Percentiles rank a stretch among this genome's conserved stretches.
These are phyloP conservation scores for Daedaleopsis sinensis DNA, from an alignment of 768 basidiomycete genomes.

Conservation along the genomic window DNA sequence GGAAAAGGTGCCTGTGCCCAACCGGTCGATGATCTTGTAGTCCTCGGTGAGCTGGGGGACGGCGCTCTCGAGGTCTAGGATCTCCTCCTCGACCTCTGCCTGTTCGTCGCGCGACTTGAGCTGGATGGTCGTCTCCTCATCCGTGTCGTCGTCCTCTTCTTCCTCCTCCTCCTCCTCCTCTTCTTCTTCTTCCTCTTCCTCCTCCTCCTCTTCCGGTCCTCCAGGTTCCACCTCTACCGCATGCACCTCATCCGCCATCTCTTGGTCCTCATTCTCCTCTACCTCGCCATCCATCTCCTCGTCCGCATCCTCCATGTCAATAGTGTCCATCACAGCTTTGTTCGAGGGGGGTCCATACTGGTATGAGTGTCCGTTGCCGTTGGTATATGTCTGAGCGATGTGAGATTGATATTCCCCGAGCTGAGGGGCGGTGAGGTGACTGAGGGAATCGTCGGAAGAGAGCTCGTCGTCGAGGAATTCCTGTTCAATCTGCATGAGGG, in stretches of 20 bases:
- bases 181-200: slow-evolving; percentile 34
- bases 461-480: slow-evolving; percentile 31
- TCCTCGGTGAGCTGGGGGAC: slow-evolving; percentile 67
- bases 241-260: slow-evolving; percentile 29
- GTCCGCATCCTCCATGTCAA: not conserved
- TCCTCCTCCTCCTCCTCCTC: slow-evolving; percentile 28
- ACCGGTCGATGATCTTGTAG: slow-evolving; percentile 84
- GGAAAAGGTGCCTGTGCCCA: slow-evolving; percentile 98
- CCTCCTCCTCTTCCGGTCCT: slow-evolving; percentile 30
- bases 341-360: slow-evolving; percentile 4
- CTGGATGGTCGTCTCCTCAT: slow-evolving; percentile 64
- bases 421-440: slow-evolving; percentile 41
- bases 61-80: slow-evolving; percentile 63
- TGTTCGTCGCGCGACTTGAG: slow-evolving; percentile 68
- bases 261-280: slow-evolving; percentile 22
- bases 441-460: slow-evolving; percentile 57
- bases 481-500: slow-evolving; percentile 39
- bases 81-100: slow-evolving; percentile 76
- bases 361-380: slow-evolving; percentile 8
- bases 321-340: not conserved
- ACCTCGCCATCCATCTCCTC: not conserved
- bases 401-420: slow-evolving; percentile 54
- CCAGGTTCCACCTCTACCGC: slow-evolving; percentile 46
- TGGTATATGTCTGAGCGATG: slow-evolving; percentile 47
- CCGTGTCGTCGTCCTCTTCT: slow-evolving; percentile 46